These are phyloP conservation scores for Calocera viscosa DNA, from an alignment of 768 basidiomycete species.

Conservation along the genomic window DNA sequence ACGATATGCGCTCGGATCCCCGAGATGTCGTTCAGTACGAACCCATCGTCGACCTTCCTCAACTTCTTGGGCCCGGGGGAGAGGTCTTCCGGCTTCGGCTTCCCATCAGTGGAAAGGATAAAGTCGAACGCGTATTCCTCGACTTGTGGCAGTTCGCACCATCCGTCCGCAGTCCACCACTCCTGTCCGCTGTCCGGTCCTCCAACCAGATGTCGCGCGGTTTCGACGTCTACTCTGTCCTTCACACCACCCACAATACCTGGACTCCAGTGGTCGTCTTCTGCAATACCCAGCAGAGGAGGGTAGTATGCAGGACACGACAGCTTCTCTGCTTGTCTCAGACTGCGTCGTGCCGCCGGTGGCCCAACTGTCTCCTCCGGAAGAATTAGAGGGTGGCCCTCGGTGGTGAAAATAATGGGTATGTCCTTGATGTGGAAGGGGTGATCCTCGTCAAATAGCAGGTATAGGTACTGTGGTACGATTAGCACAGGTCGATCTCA, in stretches of 20 bases:
- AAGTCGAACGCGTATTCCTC: slow-evolving; percentile 73
- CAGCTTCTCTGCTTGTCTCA: slow-evolving; percentile 50
- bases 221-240: slow-evolving; percentile 64
- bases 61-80: slow-evolving; percentile 59
- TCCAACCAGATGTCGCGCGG: slow-evolving; percentile 59
- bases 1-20: slow-evolving; percentile 71
- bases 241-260: slow-evolving; percentile 59
- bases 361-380: slow-evolving; percentile 43
- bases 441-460: slow-evolving; percentile 82
- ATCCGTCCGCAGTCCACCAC: slow-evolving; percentile 56
- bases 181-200: slow-evolving; percentile 32
- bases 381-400: slow-evolving; percentile 77
- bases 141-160: slow-evolving; percentile 58
- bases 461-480: slow-evolving; percentile 64
- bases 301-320: slow-evolving; percentile 55
- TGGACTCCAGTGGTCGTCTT: slow-evolving; percentile 15
- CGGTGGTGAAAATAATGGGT: slow-evolving; percentile 87
- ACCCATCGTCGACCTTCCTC: slow-evolving; percentile 50
- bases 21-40: slow-evolving; percentile 59
- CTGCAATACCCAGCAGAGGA: slow-evolving; percentile 4
- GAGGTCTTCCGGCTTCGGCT: slow-evolving; percentile 48
- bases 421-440: slow-evolving; percentile 61
- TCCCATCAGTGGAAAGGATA: slow-evolving; percentile 52
- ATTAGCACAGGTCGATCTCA: slow-evolving; percentile 8
- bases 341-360: slow-evolving; percentile 43